Evolutionary conservation across 257 asterid genomes (phyloP).

Genomic region (Ballota nigra): DNA sequence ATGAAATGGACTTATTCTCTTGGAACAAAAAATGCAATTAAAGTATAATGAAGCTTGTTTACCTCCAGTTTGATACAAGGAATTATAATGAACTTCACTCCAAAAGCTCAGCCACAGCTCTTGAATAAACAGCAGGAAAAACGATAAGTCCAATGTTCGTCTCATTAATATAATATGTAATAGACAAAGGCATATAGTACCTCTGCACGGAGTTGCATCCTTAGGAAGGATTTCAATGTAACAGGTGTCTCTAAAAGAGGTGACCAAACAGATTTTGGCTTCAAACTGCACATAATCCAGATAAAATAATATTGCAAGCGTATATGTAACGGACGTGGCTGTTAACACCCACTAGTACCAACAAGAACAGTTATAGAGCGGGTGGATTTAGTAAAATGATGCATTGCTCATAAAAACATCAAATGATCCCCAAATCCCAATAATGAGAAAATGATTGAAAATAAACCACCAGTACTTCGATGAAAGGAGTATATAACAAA

Average conservation of each 20-base stretch:
- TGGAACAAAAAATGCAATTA: too few species aligned
- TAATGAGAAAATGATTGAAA: too few species aligned
- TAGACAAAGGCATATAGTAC: constrained; percentile 28
- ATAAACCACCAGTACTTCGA: too few species aligned
- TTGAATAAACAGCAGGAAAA: constrained; percentile 22
- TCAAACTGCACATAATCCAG: constrained; percentile 50
- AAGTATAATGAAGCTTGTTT: neutral
- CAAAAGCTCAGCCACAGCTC: constrained; percentile 98
- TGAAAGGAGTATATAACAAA: too few species aligned
- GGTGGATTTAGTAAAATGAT: neutral
- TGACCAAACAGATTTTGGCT: constrained; percentile 79
- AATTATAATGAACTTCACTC: constrained; percentile 96
- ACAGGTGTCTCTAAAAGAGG: constrained; percentile 85
- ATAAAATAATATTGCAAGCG: neutral
- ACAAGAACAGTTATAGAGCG: neutral
- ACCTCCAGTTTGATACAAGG: constrained; percentile 87
- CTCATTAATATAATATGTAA: neutral
- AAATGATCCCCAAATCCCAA: neutral
- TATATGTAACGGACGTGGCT: neutral
- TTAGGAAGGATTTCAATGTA: constrained; percentile 91
- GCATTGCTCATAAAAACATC: neutral
- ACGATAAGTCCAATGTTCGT: neutral
- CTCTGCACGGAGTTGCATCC: constrained; percentile 52
- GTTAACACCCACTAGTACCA: neutral
- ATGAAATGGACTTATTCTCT: too few species aligned